Evolutionary conservation across 2,329 filamentous ascomycete genomes (phyloP).

Genomic region (Fusarium palustre): DNA sequence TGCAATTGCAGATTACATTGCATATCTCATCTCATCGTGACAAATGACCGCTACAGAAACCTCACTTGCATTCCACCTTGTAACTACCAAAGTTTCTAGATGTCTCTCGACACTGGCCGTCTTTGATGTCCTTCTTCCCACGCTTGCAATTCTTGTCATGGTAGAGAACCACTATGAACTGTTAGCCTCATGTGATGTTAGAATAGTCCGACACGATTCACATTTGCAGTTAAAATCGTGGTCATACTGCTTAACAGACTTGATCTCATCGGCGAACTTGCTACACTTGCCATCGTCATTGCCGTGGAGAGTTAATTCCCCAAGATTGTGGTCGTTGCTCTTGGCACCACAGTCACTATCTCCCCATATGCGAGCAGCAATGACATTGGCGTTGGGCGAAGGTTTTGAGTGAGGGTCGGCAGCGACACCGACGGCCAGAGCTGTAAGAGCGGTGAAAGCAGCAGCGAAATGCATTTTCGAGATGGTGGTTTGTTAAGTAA

Average conservation of each 20-base stretch:
- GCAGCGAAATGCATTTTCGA: conserved; percentile 17
- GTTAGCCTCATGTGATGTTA: neutral
- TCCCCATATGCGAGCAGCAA: conserved; percentile 25
- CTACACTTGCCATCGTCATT: conserved; percentile 7
- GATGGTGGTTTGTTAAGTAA: neutral
- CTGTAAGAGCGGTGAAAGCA: conserved; percentile 3
- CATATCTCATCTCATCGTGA: neutral
- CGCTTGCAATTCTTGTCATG: conserved; percentile 14
- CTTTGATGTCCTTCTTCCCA: conserved; percentile 22
- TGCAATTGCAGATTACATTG: neutral
- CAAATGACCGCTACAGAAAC: neutral
- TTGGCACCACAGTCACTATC: conserved; percentile 9
- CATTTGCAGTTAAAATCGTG: conserved; percentile 18
- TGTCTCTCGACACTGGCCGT: conserved; percentile 13
- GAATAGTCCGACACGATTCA: neutral
- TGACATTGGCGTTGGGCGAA: conserved; percentile 15
- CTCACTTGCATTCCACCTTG: conserved; percentile 14
- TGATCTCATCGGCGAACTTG: conserved; percentile 10
- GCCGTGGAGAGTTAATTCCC: conserved; percentile 14
- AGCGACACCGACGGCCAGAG: conserved; percentile 11
- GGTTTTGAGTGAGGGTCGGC: neutral
- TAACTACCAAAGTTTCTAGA: conserved; percentile 12
- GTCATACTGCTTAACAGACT: conserved; percentile 18
- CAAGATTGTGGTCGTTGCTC: conserved; percentile 13
- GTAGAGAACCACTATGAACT: conserved; percentile 1